Evolutionary conservation across 257 asterid genomes (phyloP).

Genomic region (Nicotiana tabacum): DNA sequence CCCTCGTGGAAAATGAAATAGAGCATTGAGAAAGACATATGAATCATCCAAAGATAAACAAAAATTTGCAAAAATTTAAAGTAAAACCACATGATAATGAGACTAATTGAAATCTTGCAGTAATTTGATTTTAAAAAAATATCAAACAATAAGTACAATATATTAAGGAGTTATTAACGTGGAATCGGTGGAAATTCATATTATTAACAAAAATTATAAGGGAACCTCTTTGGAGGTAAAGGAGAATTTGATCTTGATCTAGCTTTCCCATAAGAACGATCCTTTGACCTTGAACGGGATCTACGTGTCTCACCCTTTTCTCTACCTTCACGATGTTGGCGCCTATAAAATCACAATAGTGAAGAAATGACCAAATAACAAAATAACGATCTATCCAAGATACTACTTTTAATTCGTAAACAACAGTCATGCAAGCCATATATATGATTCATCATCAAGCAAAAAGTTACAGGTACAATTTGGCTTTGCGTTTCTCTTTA

Average conservation of each 20-base stretch:
- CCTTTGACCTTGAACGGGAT: constrained; percentile 44
- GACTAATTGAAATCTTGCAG: not conserved
- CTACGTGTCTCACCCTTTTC: constrained; percentile 29
- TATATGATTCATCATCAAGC: constrained; percentile 1
- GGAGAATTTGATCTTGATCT: constrained; percentile 22
- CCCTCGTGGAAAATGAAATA: not conserved
- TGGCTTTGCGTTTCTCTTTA: not conserved
- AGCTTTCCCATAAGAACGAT: constrained; percentile 26
- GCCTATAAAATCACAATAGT: constrained; percentile 23
- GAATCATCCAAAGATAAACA: not conserved
- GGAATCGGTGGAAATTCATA: not conserved
- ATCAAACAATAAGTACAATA: not conserved
- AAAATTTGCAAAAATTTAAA: not conserved
- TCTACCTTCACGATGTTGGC: constrained; percentile 29
- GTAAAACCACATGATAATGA: not conserved
- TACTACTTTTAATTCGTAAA: not conserved
- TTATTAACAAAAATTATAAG: not conserved
- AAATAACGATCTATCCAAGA: not conserved
- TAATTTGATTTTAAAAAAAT: not conserved
- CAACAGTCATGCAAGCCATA: constrained; percentile 1
- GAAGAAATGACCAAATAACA: constrained; percentile 8
- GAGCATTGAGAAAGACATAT: not conserved
- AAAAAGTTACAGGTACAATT: not conserved
- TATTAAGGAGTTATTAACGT: constrained; percentile 12
- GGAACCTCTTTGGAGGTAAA: constrained; percentile 25